Percentiles rank a stretch among this genome's conserved stretches.
phyloP scores from a whole-genome alignment of 2,329 filamentous ascomycete genomes.

The Botrytis tulipae region DNA sequence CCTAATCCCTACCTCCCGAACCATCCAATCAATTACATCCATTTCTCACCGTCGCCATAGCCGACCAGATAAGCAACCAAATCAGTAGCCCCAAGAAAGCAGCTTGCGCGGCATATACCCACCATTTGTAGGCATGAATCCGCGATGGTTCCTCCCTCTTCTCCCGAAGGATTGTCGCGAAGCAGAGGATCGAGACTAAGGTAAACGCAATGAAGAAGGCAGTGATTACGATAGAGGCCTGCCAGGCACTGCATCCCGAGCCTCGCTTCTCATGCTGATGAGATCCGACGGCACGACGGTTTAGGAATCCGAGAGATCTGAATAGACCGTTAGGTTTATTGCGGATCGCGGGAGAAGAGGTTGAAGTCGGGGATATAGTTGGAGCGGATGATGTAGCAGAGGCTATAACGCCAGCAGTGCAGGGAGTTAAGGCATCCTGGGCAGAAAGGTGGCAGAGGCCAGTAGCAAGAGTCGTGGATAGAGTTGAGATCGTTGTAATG shows the following conservation, averaged over 20 bases:
- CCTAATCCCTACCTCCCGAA: neutral
- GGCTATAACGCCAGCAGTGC: neutral
- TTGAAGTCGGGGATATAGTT: neutral
- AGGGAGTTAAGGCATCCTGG: neutral
- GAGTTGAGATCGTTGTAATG: neutral
- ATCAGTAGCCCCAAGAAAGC: neutral
- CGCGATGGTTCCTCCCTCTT: neutral
- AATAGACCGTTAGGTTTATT: neutral
- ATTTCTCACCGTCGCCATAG: neutral
- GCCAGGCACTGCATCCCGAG: neutral
- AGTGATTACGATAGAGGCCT: neutral
- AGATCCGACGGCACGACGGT: neutral
- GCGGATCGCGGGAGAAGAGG: neutral
- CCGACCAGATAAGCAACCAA: slow-evolving; percentile 2
- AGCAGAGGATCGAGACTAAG: neutral
- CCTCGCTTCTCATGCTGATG: neutral
- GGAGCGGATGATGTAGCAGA: neutral
- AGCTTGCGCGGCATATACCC: neutral
- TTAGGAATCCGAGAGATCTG: neutral
- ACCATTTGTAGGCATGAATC: neutral
- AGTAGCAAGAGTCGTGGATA: neutral
- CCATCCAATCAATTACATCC: neutral
- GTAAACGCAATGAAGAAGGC: neutral
- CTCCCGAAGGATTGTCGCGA: neutral
- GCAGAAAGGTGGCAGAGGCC: neutral